Conservation (phyloP, 2,329 filamentous ascomycete genomes). For the Apiospora saccharicola region DNA sequence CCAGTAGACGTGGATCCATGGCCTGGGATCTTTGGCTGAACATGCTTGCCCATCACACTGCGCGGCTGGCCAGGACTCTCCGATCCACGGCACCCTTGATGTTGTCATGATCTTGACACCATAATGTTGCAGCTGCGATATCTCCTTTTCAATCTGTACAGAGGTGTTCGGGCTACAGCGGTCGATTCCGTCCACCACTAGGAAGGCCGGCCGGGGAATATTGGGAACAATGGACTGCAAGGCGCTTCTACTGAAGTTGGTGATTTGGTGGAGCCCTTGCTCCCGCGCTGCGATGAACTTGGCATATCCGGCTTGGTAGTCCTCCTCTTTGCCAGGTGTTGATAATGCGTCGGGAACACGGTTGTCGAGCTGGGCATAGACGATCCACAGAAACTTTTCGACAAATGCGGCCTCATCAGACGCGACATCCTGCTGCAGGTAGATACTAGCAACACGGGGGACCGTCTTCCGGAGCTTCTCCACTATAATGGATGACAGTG, state of each 20-base stretch:
- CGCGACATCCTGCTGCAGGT: neutral
- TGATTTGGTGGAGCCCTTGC: too few species aligned
- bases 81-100: neutral
- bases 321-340: too few species aligned
- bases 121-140: neutral
- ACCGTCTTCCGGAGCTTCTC: neutral
- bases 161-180: neutral
- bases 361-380: neutral
- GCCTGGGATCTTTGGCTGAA: too few species aligned
- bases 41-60: too few species aligned
- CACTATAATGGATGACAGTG: neutral
- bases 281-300: too few species aligned
- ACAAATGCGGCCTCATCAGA: neutral
- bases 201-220: neutral
- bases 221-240: too few species aligned
- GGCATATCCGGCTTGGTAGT: too few species aligned
- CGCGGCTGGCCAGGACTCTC: too few species aligned
- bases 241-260: too few species aligned
- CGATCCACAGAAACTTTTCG: neutral
- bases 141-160: neutral
- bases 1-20: too few species aligned
- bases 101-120: conserved; percentile 3
- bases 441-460: too few species aligned
- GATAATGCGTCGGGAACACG: neutral
- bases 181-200: neutral